Base-by-base conservation (phyloP, 2,329 filamentous ascomycete genomes). In the Aspergillus fumigatus region DNA sequence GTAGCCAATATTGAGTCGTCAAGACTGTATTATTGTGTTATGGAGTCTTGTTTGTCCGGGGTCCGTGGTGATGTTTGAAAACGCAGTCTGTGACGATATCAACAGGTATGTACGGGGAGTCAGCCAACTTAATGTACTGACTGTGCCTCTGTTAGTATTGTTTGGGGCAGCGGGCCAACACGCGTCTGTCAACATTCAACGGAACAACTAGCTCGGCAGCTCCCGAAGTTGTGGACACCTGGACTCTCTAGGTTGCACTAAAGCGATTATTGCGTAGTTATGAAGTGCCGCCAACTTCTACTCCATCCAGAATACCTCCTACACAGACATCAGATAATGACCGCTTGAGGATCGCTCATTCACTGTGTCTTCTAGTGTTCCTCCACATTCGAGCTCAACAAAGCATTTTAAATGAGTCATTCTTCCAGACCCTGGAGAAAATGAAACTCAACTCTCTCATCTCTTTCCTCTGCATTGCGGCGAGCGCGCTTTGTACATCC, bases 401-500 rank as follows among this genome's bases (percentile, higher is more conserved):
- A 19, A 59, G 48, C 51, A 55, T 50, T 52, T 48, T 63, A 32
- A 43, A 43, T 41, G 27, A 27, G 40, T 51, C 54, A 55, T 52
- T 38, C 5, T 25, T 47, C 10, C 11, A 47, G 43, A 60, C 63
- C 59, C 54, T 59, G 10, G 19, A 47, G 43, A 73, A 65, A 48
- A 75, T 75, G 72, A 74, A 68, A 59, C 57, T 66, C 50, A 64
- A 70, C 54, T 59, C 59, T 17, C 53, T 68, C 25, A 38, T 68
- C 50, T 83, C 88, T 53, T 47, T 72, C 2, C 58, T 70, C 27
- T 73, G 65, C 47, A 57, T 70, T 32, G 45, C 70, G 56, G 62
- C 66, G 27, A 56, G 65, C 43, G 63, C 67, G 17, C 48, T 74
- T 29, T 65, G 70, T 50, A 67, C 66, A 29, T 88, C 88, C 70